Evolutionary conservation across 345 rosid species (phyloP).

Genomic region (Populus nigra): DNA sequence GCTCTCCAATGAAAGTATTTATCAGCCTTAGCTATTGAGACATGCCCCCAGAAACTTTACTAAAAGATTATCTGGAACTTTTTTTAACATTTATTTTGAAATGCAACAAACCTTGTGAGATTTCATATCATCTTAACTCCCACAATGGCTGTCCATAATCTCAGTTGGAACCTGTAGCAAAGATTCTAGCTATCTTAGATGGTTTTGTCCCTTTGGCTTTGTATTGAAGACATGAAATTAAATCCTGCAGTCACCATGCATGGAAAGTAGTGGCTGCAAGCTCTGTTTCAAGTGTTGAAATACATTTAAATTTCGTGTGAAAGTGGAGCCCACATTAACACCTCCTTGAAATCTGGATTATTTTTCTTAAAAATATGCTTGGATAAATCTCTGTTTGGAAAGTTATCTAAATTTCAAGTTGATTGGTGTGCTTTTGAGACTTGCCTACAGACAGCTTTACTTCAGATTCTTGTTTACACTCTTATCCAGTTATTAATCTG

Average conservation of each 20-base stretch:
- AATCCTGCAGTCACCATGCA: neutral
- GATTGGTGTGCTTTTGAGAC: neutral
- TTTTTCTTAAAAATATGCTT: neutral
- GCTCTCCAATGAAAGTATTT: neutral
- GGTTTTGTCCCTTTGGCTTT: neutral
- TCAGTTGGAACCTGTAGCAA: neutral
- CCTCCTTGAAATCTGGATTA: neutral
- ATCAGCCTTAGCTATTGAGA: neutral
- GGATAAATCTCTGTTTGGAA: neutral
- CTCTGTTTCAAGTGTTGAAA: neutral
- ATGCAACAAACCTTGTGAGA: neutral
- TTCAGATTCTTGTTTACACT: neutral
- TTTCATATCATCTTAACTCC: neutral
- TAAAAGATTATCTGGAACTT: neutral
- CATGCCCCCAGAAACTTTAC: neutral
- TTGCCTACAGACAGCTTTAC: neutral
- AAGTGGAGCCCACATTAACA: neutral
- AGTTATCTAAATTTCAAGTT: neutral
- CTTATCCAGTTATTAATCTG: neutral
- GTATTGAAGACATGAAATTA: neutral
- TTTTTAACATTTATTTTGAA: neutral
- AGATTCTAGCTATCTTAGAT: neutral
- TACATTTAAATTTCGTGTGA: neutral
- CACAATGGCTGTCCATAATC: neutral
- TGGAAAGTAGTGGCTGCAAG: neutral